Evolutionary conservation across 805 yeast genomes (phyloP).

Genomic region (Kuraishia borneana): DNA sequence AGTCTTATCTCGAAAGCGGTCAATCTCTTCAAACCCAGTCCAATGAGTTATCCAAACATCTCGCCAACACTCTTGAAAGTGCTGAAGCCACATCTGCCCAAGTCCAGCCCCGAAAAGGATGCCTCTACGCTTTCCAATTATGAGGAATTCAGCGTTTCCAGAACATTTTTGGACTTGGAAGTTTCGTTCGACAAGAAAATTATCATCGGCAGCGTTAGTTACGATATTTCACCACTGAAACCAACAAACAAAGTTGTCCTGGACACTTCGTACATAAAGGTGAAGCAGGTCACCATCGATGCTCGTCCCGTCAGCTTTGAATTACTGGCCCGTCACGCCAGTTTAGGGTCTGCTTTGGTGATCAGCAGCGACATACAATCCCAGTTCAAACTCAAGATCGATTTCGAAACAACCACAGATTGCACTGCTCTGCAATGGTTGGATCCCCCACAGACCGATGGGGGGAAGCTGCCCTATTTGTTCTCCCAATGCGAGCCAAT

Average conservation of each 20-base stretch:
- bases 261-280: slow-evolving; percentile 56
- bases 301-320: slow-evolving; percentile 19
- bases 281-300: slow-evolving; percentile 34
- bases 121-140: slow-evolving; percentile 77
- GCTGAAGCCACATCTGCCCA: slow-evolving; percentile 21
- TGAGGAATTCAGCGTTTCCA: slow-evolving; percentile 31
- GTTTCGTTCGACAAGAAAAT: slow-evolving; percentile 43
- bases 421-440: slow-evolving; percentile 87
- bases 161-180: slow-evolving; percentile 40
- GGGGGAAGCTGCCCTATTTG: slow-evolving; percentile 55
- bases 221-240: slow-evolving; percentile 23
- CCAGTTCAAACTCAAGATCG: slow-evolving; percentile 23
- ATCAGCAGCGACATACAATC: slow-evolving; percentile 6
- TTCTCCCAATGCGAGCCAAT: slow-evolving; percentile 90
- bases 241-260: slow-evolving; percentile 30
- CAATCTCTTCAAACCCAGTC: not conserved
- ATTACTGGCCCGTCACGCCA: slow-evolving; percentile 31
- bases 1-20: not conserved
- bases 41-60: not conserved
- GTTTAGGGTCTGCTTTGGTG: slow-evolving; percentile 52
- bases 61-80: slow-evolving; percentile 5
- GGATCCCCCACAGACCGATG: slow-evolving; percentile 63
- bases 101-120: slow-evolving; percentile 44
- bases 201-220: slow-evolving; percentile 45
- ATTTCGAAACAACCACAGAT: slow-evolving; percentile 57